These are phyloP conservation scores for Bertia moriformis DNA, from an alignment of 2,329 filamentous ascomycete species.

Conservation along the genomic window DNA sequence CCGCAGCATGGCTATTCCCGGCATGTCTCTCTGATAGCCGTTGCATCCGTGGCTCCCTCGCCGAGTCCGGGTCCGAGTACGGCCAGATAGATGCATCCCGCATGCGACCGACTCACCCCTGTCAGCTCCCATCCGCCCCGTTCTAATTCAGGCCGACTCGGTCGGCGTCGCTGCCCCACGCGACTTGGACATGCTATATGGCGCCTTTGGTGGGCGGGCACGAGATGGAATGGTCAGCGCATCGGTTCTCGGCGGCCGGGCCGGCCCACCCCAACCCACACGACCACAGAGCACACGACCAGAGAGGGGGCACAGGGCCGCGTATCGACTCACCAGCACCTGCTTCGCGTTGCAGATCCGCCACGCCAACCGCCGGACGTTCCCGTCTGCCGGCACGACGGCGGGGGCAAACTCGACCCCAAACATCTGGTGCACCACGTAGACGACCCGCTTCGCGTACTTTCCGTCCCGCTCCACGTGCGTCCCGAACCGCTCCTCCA, in stretches of 20 bases:
- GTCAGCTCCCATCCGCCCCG: no score
- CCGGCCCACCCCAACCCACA: neutral
- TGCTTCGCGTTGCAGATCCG: conserved; percentile 91
- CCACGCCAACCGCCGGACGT: conserved; percentile 80
- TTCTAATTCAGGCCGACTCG: no score
- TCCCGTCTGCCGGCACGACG: conserved; percentile 84
- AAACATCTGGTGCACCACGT: conserved; percentile 92
- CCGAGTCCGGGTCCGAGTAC: no score
- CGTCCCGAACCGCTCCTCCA: conserved; percentile 71
- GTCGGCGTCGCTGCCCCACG: conserved; percentile 47
- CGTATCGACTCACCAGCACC: conserved; percentile 67
- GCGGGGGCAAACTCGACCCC: conserved; percentile 88
- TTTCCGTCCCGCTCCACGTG: conserved; percentile 77
- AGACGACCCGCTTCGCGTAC: conserved; percentile 79
- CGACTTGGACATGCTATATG: conserved; percentile 57
- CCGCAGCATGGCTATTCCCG: no score
- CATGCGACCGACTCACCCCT: no score
- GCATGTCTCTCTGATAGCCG: no score
- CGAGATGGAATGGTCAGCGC: neutral
- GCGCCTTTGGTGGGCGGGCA: conserved; percentile 32
- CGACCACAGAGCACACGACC: neutral
- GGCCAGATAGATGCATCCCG: no score
- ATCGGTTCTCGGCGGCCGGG: no score
- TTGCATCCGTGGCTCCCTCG: no score
- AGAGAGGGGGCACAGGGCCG: neutral